Evolutionary conservation across 1,284 basidiomycete species (phyloP), one percentile per base, ranked within the genome.

Genomic region (Malassezia pachydermatis): DNA sequence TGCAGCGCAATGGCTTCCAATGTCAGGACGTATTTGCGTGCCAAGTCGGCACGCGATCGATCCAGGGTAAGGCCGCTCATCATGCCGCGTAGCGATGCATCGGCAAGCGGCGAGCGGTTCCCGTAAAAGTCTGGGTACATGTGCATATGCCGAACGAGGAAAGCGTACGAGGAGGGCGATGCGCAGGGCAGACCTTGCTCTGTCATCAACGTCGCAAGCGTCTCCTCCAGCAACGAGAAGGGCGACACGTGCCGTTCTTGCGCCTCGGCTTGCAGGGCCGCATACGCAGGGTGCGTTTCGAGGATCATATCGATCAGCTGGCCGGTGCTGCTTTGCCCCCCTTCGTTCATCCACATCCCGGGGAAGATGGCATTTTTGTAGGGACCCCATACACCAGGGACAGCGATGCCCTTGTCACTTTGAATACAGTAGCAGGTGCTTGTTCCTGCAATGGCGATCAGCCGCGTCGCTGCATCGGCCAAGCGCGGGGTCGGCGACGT

Each of bases 261-360:
- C 0, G 77, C 75, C 14, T 64, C 48, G 35, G 82, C 78, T 41
- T 82, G 75, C 16, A 94, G 80, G 43, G 80, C 76, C 5, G 78
- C 72, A 58, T 86, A 86, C 1, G 90, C 87, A 1, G 85, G 81
- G 65, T 98, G 92, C 0, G 86, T 95, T 27, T 83, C 88, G 58
- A 96, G 80, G 72, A 94, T 83, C 70, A 94, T 95, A 67, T 98
- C 88, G 58, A 95, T 89, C 20, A 95, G 78, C 82, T 94, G 90
- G n/a, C 92, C 94, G 0, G 92, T 98, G 0, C 89, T 92, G 16
- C 88, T 94, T 74, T 98, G 92, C 0, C 92, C 92, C 33, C 92
- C 92, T 75, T 98, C 92, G 67, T 94, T 98, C 88, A 96, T 95
- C 94, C 92, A 75, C 27, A 70, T 60, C 54, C 62, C 88, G 23